phyloP scores from a whole-genome alignment of 371 early-diverging fungal species.

The Quaeritorhiza haematococci region DNA sequence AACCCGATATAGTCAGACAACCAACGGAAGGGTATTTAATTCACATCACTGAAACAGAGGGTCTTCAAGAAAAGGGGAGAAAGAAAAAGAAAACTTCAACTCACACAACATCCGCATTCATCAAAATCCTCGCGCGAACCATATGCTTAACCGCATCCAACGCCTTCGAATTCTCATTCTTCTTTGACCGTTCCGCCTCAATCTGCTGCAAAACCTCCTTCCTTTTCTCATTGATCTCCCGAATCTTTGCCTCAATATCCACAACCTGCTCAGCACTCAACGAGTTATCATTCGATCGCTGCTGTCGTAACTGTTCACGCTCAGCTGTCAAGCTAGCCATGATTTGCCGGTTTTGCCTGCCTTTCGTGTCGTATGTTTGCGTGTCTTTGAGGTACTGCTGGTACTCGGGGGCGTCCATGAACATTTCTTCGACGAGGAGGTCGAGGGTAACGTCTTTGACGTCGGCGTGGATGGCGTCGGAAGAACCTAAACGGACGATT shows the following conservation, averaged over 20 bases:
- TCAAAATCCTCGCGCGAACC: constrained; percentile 46
- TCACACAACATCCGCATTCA: constrained; percentile 34
- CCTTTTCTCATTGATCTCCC: constrained; percentile 27
- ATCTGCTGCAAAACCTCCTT: constrained; percentile 19
- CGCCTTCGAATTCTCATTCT: constrained; percentile 39
- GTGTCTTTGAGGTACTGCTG: constrained; percentile 18
- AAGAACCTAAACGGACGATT: constrained; percentile 78
- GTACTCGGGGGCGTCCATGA: constrained; percentile 23
- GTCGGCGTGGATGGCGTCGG: constrained; percentile 67
- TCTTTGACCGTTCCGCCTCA: constrained; percentile 39
- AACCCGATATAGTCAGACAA: no score
- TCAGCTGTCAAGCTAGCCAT: constrained; percentile 10
- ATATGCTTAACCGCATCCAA: constrained; percentile 49
- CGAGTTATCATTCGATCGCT: neutral
- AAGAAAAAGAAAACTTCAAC: constrained; percentile 5
- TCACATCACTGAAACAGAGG: no score
- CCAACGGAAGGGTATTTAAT: no score
- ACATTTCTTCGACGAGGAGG: constrained; percentile 21
- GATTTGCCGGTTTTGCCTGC: no score
- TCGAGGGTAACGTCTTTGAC: constrained; percentile 58
- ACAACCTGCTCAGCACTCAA: neutral
- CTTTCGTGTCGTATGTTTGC: neutral
- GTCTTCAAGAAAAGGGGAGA: no score
- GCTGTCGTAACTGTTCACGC: constrained; percentile 5
- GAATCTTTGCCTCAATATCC: constrained; percentile 13